Base-by-base conservation (phyloP, 441 rosid genomes). In the Populus hybrid region DNA sequence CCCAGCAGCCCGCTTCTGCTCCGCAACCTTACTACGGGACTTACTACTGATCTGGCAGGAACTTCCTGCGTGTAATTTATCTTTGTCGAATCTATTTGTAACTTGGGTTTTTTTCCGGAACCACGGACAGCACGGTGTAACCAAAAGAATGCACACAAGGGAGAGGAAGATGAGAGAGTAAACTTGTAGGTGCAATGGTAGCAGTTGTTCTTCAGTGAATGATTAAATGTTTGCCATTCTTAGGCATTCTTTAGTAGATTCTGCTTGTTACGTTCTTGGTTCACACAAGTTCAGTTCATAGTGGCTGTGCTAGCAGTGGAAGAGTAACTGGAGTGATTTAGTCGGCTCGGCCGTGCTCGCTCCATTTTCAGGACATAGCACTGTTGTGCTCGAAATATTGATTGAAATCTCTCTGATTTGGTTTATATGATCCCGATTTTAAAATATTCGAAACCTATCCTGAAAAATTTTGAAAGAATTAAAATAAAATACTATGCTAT, bases 11-110 rank as follows among this genome's bases (percentile, higher is more conserved):
- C 8, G 80, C 93, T 0, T 21, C 92, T 10, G 90, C 70, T 53
- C 85, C 97, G 18, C 99, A 92, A 81, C 90, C 91, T 11, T 96
- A 93, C 77, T 96, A 92, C 73, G 96, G 94, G 66, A 80, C 80
- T 73, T 96, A 89, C 85, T 94, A 90, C 87, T 93, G 77, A 83
- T 50, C 12, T 28, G 24, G 36, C 46, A 26, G 64, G 32, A 34
- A 57, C 8, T 21, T 2, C 18, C 16, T 42, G 53, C 14, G 5
- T 11, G 53, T 42, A 11, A 11, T 71, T 24, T 10, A n/a, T n/a
- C 20, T 18, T 72, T 30, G 72, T 32, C 21, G 34, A 40, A 23
- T 21, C 61, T 12, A 21, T 20, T 59, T 24, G 6, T 40, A 28
- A 34, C 50, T 6, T 5, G n/a, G 7, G 3, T 5, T 30, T 63